Conservation (phyloP, 2,329 filamentous ascomycete species). For the Penicillium sp. region DNA sequence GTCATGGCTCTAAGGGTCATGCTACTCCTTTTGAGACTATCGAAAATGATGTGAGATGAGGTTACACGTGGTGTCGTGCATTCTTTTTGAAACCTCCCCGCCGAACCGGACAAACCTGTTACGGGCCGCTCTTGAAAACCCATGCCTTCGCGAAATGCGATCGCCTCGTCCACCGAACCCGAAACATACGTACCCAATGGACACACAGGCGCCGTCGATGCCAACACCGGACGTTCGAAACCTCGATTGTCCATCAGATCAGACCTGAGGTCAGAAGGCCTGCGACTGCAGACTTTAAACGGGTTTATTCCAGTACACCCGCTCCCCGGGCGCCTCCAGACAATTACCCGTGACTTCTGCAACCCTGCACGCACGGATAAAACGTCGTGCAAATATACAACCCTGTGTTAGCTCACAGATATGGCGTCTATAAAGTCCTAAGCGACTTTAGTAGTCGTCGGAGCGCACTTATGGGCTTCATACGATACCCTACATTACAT, state of each 20-base stretch:
- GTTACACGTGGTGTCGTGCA: neutral
- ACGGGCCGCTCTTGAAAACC: neutral
- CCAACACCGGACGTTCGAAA: neutral
- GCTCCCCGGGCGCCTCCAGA: neutral
- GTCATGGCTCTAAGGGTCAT: slow-evolving; percentile 15
- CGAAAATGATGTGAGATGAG: slow-evolving; percentile 5
- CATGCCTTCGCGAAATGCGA: neutral
- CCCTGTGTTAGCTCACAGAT: neutral
- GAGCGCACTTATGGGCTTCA: neutral
- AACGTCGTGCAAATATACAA: neutral
- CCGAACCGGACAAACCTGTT: neutral
- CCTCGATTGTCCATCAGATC: neutral
- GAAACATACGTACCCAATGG: neutral
- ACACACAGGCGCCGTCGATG: neutral
- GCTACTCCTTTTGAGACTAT: slow-evolving; percentile 16
- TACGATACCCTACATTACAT: neutral
- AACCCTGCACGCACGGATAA: neutral
- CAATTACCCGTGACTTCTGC: neutral
- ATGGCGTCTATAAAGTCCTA: neutral
- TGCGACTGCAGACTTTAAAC: neutral
- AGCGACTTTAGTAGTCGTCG: neutral
- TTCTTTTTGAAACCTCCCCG: neutral
- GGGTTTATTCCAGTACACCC: neutral
- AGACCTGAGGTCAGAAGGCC: neutral
- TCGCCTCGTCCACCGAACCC: neutral